These are phyloP conservation scores for Rhynchospora breviuscula DNA, from an alignment of 176 grass and related monocot species.

Conservation along the genomic window DNA sequence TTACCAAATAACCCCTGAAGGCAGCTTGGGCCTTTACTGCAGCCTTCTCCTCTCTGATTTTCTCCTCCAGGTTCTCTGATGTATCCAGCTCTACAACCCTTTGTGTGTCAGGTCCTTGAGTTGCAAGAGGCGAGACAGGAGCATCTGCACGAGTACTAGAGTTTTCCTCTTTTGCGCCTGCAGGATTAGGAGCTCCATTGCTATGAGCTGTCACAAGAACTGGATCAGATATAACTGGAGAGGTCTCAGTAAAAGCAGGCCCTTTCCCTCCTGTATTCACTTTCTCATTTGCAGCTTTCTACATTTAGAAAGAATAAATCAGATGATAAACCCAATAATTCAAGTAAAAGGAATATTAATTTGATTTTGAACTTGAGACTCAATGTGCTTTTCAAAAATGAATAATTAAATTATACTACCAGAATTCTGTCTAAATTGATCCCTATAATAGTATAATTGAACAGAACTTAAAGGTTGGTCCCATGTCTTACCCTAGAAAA, in stretches of 20 bases:
- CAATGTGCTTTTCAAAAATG: not conserved
- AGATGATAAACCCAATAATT: not conserved
- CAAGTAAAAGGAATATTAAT: not conserved
- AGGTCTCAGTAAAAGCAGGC: slow-evolving; percentile 37
- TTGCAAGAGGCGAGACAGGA: not conserved
- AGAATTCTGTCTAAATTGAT: not conserved
- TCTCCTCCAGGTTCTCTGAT: slow-evolving; percentile 30
- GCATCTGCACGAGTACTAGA: slow-evolving; percentile 23
- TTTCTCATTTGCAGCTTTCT: slow-evolving; percentile 52
- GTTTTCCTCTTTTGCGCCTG: slow-evolving; percentile 34
- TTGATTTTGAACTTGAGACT: not conserved
- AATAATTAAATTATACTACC: not conserved
- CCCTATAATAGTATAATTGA: not conserved
- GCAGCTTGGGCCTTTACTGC: slow-evolving; percentile 82
- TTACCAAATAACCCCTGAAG: slow-evolving; percentile 93
- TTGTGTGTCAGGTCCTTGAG: slow-evolving; percentile 32
- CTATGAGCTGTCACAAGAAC: slow-evolving; percentile 45
- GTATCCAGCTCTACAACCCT: slow-evolving; percentile 24
- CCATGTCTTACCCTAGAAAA: not conserved
- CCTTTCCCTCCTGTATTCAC: slow-evolving; percentile 36
- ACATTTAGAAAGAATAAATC: slow-evolving; percentile 26
- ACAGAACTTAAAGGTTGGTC: not conserved
- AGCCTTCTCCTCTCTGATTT: slow-evolving; percentile 60
- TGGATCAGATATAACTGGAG: slow-evolving; percentile 72
- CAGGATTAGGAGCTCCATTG: slow-evolving; percentile 25